Evolutionary conservation across 257 asterid genomes (phyloP), one percentile per base, ranked within the genome.

Genomic region (Fraxinus anomala): DNA sequence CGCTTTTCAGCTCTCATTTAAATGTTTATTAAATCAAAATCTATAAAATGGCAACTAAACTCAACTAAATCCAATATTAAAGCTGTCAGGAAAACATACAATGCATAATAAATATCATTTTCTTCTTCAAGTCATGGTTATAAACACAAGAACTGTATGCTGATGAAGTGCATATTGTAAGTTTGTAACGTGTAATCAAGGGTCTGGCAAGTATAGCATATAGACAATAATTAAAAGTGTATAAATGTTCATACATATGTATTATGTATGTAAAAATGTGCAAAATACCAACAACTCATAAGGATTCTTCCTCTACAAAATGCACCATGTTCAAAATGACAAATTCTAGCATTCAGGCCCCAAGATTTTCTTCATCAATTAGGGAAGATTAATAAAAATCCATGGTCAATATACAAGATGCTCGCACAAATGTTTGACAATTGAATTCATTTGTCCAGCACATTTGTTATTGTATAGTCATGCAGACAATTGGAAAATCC

Each of bases 1-100:
- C 66, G 61, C 72, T 67, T 59, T 16, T 61, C 54, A 30, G 73
- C n/a, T 65, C 21, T 69, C 56, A 59, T 47, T 47, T 54, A 44
- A 49, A 70, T 11, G 21, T n/a, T 34, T 17, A 33, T 13, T 21
- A 24, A 70, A 26, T 54, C 30, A 23, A 21, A 23, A 14, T 61
- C 9, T 28, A 72, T 21, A 65, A 63, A 26, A 17, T 17, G 23
- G 65, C 1, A 54, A 54, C n/a, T 54, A 54, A 54, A n/a, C n/a
- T 54, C 65, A 51, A 54, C 65, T 6, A 5, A 54, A 54, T 54
- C 0, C 65, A 54, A 1, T 54, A 54, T 54, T 54, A 54, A 14
- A 14, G 24, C 11, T 19, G 65, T 19, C 11, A 19, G 65, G 65
- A 54, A 19, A 17, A 54, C 23, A 4, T 16, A 54, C 26, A 54